Percentiles rank a stretch among this genome's conserved stretches.
These are phyloP conservation scores for Talaromyces sp. DNA, from an alignment of 2,329 filamentous ascomycete species.

Conservation along the genomic window DNA sequence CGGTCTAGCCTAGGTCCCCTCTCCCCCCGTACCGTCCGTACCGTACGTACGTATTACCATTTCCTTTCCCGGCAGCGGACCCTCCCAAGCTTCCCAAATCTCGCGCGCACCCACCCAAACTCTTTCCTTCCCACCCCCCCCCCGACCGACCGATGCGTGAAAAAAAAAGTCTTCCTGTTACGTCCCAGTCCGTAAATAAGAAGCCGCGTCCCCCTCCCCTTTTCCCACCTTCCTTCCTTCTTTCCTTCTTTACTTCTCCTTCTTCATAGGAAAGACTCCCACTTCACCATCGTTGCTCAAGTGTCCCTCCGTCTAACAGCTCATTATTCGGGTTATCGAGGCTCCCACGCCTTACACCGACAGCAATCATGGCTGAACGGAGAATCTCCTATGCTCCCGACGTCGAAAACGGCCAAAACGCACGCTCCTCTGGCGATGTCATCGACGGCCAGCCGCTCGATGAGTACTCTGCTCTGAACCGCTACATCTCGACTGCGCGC, in stretches of 20 bases:
- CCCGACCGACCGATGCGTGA: constrained; percentile 28
- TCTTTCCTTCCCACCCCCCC: constrained; percentile 17
- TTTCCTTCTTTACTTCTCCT: constrained; percentile 16
- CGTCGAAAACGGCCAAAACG: constrained; percentile 38
- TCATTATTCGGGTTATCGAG: constrained; percentile 23
- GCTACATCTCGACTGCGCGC: constrained; percentile 61
- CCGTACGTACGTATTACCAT: constrained; percentile 1
- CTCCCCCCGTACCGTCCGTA: not conserved
- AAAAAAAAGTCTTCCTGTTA: constrained; percentile 13
- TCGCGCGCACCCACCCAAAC: constrained; percentile 9
- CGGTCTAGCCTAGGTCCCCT: too few species aligned
- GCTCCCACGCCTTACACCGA: constrained; percentile 32
- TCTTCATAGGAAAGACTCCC: constrained; percentile 33
- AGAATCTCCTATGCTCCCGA: constrained; percentile 42
- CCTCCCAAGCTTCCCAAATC: not conserved
- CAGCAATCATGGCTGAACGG: constrained; percentile 41
- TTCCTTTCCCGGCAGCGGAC: constrained; percentile 1
- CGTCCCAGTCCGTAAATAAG: constrained; percentile 10
- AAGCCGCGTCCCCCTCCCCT: constrained; percentile 7
- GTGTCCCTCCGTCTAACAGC: constrained; percentile 24
- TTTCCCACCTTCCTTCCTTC: constrained; percentile 10
- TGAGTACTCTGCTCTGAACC: constrained; percentile 59
- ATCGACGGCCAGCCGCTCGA: constrained; percentile 32
- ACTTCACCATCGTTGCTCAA: constrained; percentile 32
- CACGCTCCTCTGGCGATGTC: constrained; percentile 25